These are phyloP conservation scores for Alternaria angustiovoidea DNA, from an alignment of 2,329 filamentous ascomycete genomes.

Conservation along the genomic window DNA sequence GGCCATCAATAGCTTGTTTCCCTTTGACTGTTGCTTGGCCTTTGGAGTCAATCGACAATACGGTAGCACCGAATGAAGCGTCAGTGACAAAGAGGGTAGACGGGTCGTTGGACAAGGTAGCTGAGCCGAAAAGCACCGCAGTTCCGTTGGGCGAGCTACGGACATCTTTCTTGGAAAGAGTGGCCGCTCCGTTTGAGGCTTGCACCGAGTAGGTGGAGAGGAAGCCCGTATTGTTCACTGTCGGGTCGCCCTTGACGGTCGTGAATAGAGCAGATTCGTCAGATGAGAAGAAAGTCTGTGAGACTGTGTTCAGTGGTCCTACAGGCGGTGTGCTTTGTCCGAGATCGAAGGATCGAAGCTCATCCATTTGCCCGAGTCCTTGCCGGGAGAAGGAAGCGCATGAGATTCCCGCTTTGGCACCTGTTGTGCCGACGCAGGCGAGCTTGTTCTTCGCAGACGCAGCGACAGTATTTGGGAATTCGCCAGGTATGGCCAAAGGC, in stretches of 20 bases:
- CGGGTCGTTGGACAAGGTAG: slow-evolving; percentile 54
- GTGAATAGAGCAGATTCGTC: slow-evolving; percentile 63
- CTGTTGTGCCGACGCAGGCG: slow-evolving; percentile 51
- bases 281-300: slow-evolving; percentile 66
- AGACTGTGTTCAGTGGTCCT: slow-evolving; percentile 67
- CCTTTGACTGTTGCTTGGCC: slow-evolving; percentile 49
- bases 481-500: slow-evolving; percentile 45
- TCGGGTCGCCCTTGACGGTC: slow-evolving; percentile 68
- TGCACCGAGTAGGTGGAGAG: slow-evolving; percentile 61
- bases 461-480: slow-evolving; percentile 52
- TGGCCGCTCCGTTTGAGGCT: not conserved
- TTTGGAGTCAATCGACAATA: slow-evolving; percentile 55
- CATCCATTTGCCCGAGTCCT: slow-evolving; percentile 47
- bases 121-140: slow-evolving; percentile 65
- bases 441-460: slow-evolving; percentile 48
- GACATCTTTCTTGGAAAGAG: slow-evolving; percentile 29
- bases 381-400: slow-evolving; percentile 43
- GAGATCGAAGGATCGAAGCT: slow-evolving; percentile 56
- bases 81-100: slow-evolving; percentile 63
- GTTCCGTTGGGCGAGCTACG: slow-evolving; percentile 63
- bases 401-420: slow-evolving; percentile 48
- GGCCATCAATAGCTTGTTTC: slow-evolving; percentile 56
- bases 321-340: slow-evolving; percentile 65
- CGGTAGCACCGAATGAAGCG: slow-evolving; percentile 64
- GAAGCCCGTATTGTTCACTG: slow-evolving; percentile 65